These are phyloP conservation scores for Ogataea neopini DNA, from an alignment of 805 yeast genomes.

Conservation along the genomic window DNA sequence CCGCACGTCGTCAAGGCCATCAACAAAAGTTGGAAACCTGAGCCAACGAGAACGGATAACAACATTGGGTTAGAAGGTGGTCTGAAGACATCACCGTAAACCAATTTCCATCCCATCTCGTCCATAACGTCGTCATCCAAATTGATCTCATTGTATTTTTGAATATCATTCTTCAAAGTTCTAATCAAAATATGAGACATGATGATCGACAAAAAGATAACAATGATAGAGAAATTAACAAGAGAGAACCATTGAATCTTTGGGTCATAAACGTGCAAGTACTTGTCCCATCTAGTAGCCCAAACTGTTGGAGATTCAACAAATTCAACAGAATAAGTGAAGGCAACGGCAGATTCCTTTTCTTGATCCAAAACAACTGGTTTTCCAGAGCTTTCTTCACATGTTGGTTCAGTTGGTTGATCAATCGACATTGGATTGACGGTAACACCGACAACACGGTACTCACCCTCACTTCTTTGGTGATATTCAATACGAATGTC, in stretches of 20 bases:
- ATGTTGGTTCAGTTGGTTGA: slow-evolving; percentile 22
- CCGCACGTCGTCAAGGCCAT: slow-evolving; percentile 73
- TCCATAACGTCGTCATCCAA: slow-evolving; percentile 85
- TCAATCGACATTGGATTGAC: slow-evolving; percentile 65
- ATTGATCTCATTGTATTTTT: slow-evolving; percentile 85
- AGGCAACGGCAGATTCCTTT: slow-evolving; percentile 59
- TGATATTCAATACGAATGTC: slow-evolving; percentile 83
- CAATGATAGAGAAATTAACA: slow-evolving; percentile 81
- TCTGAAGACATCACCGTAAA: slow-evolving; percentile 94
- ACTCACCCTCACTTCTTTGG: slow-evolving; percentile 61
- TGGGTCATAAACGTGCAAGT: slow-evolving; percentile 87
- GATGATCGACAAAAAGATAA: slow-evolving; percentile 69
- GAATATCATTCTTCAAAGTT: slow-evolving; percentile 81
- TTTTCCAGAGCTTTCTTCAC: slow-evolving; percentile 21
- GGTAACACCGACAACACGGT: slow-evolving; percentile 88
- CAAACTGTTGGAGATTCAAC: slow-evolving; percentile 71
- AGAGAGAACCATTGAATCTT: slow-evolving; percentile 95
- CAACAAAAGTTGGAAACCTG: slow-evolving; percentile 80
- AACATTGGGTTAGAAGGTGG: slow-evolving; percentile 70
- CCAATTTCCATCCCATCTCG: slow-evolving; percentile 96
- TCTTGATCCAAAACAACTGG: slow-evolving; percentile 53
- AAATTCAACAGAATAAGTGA: slow-evolving; percentile 84
- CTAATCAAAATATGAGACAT: slow-evolving; percentile 77
- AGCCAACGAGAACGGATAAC: slow-evolving; percentile 80
- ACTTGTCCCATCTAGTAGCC: slow-evolving; percentile 99